These are phyloP conservation scores for Geranium brycei DNA, from an alignment of 345 rosid species.

Conservation along the genomic window DNA sequence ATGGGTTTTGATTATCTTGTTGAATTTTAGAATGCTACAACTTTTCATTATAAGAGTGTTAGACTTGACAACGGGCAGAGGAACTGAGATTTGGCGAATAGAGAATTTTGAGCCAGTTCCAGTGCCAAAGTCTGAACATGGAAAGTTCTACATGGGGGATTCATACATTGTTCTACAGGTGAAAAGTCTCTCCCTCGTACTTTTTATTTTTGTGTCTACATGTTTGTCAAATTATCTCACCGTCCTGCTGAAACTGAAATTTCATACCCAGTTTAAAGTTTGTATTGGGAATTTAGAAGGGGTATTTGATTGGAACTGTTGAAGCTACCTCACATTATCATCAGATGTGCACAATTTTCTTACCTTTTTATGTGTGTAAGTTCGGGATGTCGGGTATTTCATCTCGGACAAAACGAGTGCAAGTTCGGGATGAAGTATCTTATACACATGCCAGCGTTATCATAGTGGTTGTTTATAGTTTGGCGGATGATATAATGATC, in stretches of 20 bases:
- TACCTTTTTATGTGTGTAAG: too few species aligned
- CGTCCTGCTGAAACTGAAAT: too few species aligned
- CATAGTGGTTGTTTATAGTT: not conserved
- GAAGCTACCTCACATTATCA: too few species aligned
- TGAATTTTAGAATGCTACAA: slow-evolving; percentile 5
- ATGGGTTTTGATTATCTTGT: not conserved
- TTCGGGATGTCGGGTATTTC: too few species aligned
- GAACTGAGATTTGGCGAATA: slow-evolving; percentile 93
- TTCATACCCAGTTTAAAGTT: not conserved
- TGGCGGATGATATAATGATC: not conserved
- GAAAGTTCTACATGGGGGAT: slow-evolving; percentile 96
- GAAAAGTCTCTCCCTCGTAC: not conserved
- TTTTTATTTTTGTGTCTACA: too few species aligned
- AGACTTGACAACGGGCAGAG: slow-evolving; percentile 64
- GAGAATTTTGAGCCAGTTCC: slow-evolving; percentile 88
- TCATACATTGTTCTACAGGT: slow-evolving; percentile 91
- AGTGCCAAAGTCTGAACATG: slow-evolving; percentile 75
- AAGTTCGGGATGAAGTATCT: too few species aligned
- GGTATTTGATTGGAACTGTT: too few species aligned
- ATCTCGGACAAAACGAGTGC: too few species aligned
- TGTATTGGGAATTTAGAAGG: not conserved
- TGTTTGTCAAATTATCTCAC: not conserved
- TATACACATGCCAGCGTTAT: not conserved
- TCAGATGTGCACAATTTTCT: too few species aligned
- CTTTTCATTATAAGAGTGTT: slow-evolving; percentile 21